These are phyloP conservation scores for Mycena crocata DNA, from an alignment of 768 basidiomycete species.

Conservation along the genomic window DNA sequence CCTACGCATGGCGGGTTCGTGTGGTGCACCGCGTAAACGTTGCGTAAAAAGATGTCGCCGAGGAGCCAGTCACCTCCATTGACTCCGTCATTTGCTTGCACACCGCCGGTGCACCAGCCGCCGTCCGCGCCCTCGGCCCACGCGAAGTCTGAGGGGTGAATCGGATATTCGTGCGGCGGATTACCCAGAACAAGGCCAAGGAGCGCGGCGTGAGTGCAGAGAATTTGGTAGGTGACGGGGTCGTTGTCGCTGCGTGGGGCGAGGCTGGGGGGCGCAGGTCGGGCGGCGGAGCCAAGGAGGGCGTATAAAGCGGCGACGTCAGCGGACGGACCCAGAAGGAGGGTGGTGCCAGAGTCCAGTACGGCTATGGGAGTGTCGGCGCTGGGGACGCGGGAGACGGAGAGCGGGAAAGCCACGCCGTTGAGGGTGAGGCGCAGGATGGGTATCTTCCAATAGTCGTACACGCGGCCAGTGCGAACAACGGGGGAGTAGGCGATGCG, in stretches of 20 bases:
- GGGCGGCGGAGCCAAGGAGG: constrained; percentile 55
- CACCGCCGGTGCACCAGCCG: constrained; percentile 68
- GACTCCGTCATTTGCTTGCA: constrained; percentile 62
- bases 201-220: constrained; percentile 59
- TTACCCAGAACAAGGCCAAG: constrained; percentile 60
- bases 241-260: constrained; percentile 50
- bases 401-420: constrained; percentile 51
- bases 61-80: constrained; percentile 70
- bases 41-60: constrained; percentile 69
- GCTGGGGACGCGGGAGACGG: constrained; percentile 57
- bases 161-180: constrained; percentile 49
- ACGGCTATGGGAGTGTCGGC: constrained; percentile 62
- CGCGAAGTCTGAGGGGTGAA: constrained; percentile 65
- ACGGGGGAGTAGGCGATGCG: constrained; percentile 54
- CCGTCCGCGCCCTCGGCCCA: constrained; percentile 57
- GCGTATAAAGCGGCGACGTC: constrained; percentile 68
- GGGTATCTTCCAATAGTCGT: constrained; percentile 72
- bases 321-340: constrained; percentile 62
- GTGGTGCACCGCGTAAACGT: constrained; percentile 65
- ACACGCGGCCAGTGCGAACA: constrained; percentile 47
- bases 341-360: constrained; percentile 72
- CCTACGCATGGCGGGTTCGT: constrained; percentile 57
- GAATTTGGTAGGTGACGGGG: constrained; percentile 59
- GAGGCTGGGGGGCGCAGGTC: constrained; percentile 51
- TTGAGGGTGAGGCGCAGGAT: constrained; percentile 59